Base-by-base conservation (phyloP, 441 rosid genomes). In the Adansonia madagascariensis region DNA sequence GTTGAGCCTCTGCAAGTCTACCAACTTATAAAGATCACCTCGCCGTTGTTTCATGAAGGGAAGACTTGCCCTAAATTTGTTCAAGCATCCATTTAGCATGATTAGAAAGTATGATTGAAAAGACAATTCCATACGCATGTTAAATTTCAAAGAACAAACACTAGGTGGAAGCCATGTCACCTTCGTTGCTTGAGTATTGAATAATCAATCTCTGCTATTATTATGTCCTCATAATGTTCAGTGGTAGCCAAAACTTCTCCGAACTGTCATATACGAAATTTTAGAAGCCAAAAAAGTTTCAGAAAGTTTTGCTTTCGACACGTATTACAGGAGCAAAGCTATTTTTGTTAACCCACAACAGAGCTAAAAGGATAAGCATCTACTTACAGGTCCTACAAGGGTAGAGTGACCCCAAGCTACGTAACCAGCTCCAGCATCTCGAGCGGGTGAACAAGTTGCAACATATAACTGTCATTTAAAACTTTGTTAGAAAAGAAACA, bases 401-500 rank as follows among this genome's bases (percentile, higher is more conserved):
- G 97, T 94, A 27, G 99, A 96, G 83, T 96, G 98, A 15, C 99
- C 99, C 98, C 99, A 96, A 56, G 99, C 98, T 63, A 91, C 91
- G 79, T 94, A 96, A 78, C 92, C 84, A 44, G 92, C 94, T 77
- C 84, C 89, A 47, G 83, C 84, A 82, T 89, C 97, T 82, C 98
- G 84, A 68, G 98, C 98, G 75, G 97, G 98, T 15, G 99, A 92
- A 78, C 98, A 96, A 49, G 99, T 96, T 64, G 97, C 98, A 2
- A 96, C 98, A 72, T 91, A 96, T 78, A 96, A 79, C 98, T 96
- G 88, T 41, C 79, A 83, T 78, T 76, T 49, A 74, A 59, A 67
- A 53, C 22, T 65, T 63, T 44, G 71, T 31, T 64, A 74, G 14
- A 44, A 60, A 69, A 65, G 17, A 72, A 80, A 63, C 62, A 71